Base-by-base conservation (phyloP, 768 basidiomycete genomes). In the Candolleomyces eurysporus region DNA sequence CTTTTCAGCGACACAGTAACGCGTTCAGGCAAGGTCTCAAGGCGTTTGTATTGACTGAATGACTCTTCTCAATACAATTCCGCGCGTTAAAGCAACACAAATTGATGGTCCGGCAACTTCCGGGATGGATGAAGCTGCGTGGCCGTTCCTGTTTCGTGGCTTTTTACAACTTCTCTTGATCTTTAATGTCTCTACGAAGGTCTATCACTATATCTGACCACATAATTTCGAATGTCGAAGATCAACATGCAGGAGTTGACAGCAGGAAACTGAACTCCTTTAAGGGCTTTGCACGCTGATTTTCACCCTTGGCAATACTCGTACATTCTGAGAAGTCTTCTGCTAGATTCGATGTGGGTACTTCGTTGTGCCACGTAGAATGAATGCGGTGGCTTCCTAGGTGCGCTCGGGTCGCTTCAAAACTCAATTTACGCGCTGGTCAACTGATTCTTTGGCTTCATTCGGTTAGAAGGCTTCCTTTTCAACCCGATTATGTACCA, bases 401-500 rank as follows among this genome's bases (percentile, higher is more conserved):
- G 51, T 52, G 48, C 10, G 48, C 21, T 32, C 30, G 43, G 50
- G 19, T 39, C 19, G 13, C 58, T 30, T n/a, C 51, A 52, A 39
- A 63, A 57, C 11, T 9, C 30, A 26, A 30, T 32, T 16, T 52
- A 30, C 36, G 48, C 42, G 46, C 39, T 48, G 17, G 55, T 57
- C 55, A 63, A 58, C 55, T 52, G 50, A 62, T 26, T 63, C 62
- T 50, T 32, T 50, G 26, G 26, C 61, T 45, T 67, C 30, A 52
- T 52, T 32, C 51, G 30, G 51, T 32, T 52, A 52, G 51, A 52
- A 52, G 51, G 14, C 51, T 52, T 52, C 51, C 51, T 52, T 52
- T 52, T 32, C 2, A 52, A 26, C 51, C 51, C 51, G 51, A 52
- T 52, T 52, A 52, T 52, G 51, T 52, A 26, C 11, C 14, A 13